Percentiles rank a stretch among this genome's conserved stretches.
Conservation (phyloP, 306 rosid species). For the Cicer judaicum region DNA sequence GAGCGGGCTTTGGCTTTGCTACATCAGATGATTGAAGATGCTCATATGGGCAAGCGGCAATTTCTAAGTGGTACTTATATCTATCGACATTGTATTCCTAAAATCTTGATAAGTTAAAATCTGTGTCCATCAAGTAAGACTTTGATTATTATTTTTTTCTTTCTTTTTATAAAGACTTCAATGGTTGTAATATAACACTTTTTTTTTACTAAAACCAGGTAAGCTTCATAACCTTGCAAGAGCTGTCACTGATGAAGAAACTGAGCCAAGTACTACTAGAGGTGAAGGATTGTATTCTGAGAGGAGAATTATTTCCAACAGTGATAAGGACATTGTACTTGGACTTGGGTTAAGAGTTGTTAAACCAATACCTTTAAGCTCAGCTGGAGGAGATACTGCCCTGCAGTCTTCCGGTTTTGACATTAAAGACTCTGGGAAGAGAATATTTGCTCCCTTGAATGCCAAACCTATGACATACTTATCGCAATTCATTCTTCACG, state of each 20-base stretch:
- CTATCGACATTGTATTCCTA: slow-evolving; percentile 16
- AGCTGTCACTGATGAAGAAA: slow-evolving; percentile 96
- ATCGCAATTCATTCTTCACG: slow-evolving; percentile 90
- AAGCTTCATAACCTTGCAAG: slow-evolving; percentile 98
- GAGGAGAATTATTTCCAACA: slow-evolving; percentile 60
- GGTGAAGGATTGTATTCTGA: slow-evolving; percentile 77
- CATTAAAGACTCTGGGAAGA: slow-evolving; percentile 81
- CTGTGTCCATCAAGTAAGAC: slow-evolving; percentile 31
- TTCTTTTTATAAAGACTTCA: neutral
- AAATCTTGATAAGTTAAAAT: slow-evolving; percentile 12
- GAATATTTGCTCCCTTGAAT: slow-evolving; percentile 80
- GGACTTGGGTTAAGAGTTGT: slow-evolving; percentile 87
- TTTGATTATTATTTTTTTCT: neutral
- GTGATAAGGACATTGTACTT: slow-evolving; percentile 73
- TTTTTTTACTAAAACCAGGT: slow-evolving; percentile 59
- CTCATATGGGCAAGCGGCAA: slow-evolving; percentile 91
- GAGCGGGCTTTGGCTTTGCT: slow-evolving; percentile 94
- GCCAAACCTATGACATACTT: slow-evolving; percentile 84
- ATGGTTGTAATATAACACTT: slow-evolving; percentile 35
- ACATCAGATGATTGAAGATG: slow-evolving; percentile 98
- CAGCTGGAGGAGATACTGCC: slow-evolving; percentile 61
- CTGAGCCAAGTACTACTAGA: slow-evolving; percentile 65
- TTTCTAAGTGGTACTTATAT: slow-evolving; percentile 77
- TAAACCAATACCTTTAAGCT: slow-evolving; percentile 65
- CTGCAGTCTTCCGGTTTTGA: slow-evolving; percentile 71